These are phyloP conservation scores for Hanseniaspora sp. DNA, from an alignment of 1,139 yeast species.

Conservation along the genomic window DNA sequence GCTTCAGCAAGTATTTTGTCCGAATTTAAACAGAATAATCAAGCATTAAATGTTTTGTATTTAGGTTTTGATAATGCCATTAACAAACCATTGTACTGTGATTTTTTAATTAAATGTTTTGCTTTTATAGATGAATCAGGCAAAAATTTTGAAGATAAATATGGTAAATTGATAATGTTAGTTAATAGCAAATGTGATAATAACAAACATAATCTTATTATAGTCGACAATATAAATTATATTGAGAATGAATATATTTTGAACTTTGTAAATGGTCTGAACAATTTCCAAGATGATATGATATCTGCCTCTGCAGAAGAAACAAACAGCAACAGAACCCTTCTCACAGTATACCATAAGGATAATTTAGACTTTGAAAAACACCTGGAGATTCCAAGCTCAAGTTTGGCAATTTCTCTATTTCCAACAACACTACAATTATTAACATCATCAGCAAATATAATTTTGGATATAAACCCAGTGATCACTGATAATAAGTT, in stretches of 20 bases:
- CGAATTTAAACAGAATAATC: constrained; percentile 43
- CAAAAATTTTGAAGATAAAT: not conserved
- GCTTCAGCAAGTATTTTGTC: constrained; percentile 38
- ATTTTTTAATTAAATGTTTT: constrained; percentile 40
- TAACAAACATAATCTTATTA: constrained; percentile 15
- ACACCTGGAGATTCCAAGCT: constrained; percentile 20
- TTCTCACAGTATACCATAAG: constrained; percentile 53
- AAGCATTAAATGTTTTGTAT: constrained; percentile 34
- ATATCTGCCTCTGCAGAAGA: constrained; percentile 44
- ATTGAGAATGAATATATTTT: constrained; percentile 40
- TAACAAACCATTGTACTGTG: constrained; percentile 40
- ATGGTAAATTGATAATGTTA: constrained; percentile 17
- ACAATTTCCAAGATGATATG: not conserved
- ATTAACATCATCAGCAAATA: constrained; percentile 58
- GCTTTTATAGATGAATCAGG: not conserved
- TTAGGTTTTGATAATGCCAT: constrained; percentile 52
- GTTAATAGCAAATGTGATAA: not conserved
- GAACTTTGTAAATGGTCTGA: constrained; percentile 33
- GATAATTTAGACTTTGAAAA: constrained; percentile 35
- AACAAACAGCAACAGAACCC: constrained; percentile 29
- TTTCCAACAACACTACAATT: constrained; percentile 41
- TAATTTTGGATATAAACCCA: constrained; percentile 52
- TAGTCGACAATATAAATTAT: constrained; percentile 63
- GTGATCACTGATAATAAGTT: constrained; percentile 20
- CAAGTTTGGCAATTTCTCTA: constrained; percentile 18